Percentiles rank a stretch among this genome's conserved stretches.
These are phyloP conservation scores for Elongisporangium undulatum DNA, from an alignment of 352 stramenopile genomes.

Conservation along the genomic window DNA sequence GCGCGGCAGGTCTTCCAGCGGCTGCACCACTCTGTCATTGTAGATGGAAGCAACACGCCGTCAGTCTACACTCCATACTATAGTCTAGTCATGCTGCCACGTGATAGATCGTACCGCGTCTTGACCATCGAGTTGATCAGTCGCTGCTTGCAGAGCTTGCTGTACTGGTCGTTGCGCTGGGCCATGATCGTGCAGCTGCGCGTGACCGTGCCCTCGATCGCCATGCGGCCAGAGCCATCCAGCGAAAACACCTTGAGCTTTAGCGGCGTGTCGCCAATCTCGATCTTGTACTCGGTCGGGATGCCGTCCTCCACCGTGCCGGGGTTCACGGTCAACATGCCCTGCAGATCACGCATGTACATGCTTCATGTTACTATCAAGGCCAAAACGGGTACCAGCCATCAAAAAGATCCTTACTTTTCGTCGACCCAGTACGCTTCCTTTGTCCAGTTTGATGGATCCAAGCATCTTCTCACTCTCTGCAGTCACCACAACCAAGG, in stretches of 20 bases:
- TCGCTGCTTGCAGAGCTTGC: slow-evolving; percentile 77
- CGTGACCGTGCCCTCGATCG: slow-evolving; percentile 83
- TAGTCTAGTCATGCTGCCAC: background rate
- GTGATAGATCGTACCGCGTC: slow-evolving; percentile 31
- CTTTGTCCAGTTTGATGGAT: slow-evolving; percentile 82
- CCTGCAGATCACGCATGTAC: slow-evolving; percentile 24
- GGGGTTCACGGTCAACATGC: slow-evolving; percentile 73
- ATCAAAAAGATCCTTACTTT: slow-evolving; percentile 30
- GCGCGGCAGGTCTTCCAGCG: slow-evolving; percentile 66
- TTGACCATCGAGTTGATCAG: slow-evolving; percentile 87
- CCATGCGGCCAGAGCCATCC: slow-evolving; percentile 82
- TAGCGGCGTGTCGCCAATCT: slow-evolving; percentile 70
- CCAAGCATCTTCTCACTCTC: slow-evolving; percentile 83
- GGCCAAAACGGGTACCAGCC: no score
- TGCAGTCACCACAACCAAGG: slow-evolving; percentile 13
- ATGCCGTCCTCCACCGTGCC: slow-evolving; percentile 68
- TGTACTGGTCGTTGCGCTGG: slow-evolving; percentile 82
- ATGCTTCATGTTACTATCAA: slow-evolving; percentile 4
- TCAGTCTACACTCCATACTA: background rate
- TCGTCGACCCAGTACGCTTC: slow-evolving; percentile 56
- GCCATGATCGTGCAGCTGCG: slow-evolving; percentile 85
- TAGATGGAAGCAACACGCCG: background rate
- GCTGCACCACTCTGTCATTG: slow-evolving; percentile 68
- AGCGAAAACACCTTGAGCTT: slow-evolving; percentile 85
- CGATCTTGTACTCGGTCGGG: slow-evolving; percentile 78